Evolutionary conservation across 1,284 basidiomycete genomes (phyloP).

Genomic region (Paramarasmius palmivorus): DNA sequence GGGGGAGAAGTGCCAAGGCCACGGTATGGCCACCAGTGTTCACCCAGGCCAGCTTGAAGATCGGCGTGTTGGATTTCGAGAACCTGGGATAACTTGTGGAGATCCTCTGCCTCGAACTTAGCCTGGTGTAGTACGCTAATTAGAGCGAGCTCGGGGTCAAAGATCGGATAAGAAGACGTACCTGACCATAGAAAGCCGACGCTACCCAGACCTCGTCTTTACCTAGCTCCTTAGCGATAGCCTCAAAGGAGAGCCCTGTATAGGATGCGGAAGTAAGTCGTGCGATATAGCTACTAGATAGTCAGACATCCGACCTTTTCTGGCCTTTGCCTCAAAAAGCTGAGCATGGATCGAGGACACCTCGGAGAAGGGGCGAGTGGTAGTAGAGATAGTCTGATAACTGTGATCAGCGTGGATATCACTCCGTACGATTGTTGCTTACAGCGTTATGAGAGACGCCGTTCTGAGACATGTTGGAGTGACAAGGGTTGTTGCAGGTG

Average conservation of each 20-base stretch:
- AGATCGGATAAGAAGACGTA: constrained; percentile 27
- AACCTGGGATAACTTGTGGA: constrained; percentile 50
- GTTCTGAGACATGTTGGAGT: neutral
- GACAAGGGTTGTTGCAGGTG: too few relatives aligned
- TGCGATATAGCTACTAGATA: neutral
- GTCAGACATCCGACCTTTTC: constrained; percentile 46
- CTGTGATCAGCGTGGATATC: neutral
- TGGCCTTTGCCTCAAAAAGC: constrained; percentile 70
- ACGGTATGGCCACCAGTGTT: constrained; percentile 74
- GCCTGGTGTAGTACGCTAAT: constrained; percentile 46
- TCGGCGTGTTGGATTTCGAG: constrained; percentile 46
- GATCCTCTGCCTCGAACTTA: constrained; percentile 63
- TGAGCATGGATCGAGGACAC: constrained; percentile 51
- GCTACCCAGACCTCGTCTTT: constrained; percentile 90
- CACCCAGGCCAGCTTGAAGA: constrained; percentile 54
- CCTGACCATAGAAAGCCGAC: constrained; percentile 84
- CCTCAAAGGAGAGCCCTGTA: constrained; percentile 70
- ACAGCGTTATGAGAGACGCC: constrained; percentile 40
- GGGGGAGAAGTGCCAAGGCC: constrained; percentile 69
- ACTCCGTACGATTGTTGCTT: constrained; percentile 20
- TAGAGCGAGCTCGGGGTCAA: neutral
- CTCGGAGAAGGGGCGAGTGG: constrained; percentile 47
- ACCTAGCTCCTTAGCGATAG: constrained; percentile 68
- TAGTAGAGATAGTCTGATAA: constrained; percentile 41
- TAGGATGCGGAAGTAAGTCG: constrained; percentile 9